Percentiles rank a stretch among this genome's conserved stretches.
phyloP scores from a whole-genome alignment of 768 basidiomycete species.

The Hygrophoropsis aurantiaca region DNA sequence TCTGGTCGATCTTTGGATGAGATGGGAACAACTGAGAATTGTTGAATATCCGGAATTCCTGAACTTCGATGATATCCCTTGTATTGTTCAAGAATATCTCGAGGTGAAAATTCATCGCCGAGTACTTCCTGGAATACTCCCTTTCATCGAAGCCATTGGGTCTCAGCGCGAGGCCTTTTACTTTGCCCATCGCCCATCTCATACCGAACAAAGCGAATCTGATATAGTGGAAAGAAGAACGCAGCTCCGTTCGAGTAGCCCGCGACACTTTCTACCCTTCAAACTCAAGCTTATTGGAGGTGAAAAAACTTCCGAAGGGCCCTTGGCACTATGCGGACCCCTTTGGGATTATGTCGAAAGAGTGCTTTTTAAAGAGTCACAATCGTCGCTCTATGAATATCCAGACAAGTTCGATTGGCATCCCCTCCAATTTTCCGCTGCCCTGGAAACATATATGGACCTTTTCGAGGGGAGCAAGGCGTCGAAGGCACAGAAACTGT shows the following conservation, averaged over 20 bases:
- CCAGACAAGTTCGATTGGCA: background rate
- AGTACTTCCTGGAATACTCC: background rate
- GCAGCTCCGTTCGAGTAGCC: background rate
- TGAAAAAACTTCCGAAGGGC: background rate
- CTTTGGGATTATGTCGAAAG: background rate
- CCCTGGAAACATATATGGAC: background rate
- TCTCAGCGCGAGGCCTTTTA: background rate
- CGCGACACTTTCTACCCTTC: background rate
- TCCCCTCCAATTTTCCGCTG: background rate
- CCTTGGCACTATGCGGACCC: background rate
- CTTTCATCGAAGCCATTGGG: background rate
- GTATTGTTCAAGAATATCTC: background rate
- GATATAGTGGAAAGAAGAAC: background rate
- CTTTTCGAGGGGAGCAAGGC: background rate
- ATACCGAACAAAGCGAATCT: background rate
- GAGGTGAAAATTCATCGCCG: background rate
- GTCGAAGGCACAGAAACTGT: background rate
- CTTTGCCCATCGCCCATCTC: background rate
- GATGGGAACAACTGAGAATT: background rate
- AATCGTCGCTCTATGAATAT: background rate
- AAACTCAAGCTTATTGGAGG: background rate
- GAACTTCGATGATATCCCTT: background rate
- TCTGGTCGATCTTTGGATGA: background rate
- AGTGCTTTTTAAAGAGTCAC: background rate
- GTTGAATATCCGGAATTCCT: background rate